These are phyloP conservation scores for Cnidoscolus chayamansa DNA, from an alignment of 441 rosid species.

Conservation along the genomic window DNA sequence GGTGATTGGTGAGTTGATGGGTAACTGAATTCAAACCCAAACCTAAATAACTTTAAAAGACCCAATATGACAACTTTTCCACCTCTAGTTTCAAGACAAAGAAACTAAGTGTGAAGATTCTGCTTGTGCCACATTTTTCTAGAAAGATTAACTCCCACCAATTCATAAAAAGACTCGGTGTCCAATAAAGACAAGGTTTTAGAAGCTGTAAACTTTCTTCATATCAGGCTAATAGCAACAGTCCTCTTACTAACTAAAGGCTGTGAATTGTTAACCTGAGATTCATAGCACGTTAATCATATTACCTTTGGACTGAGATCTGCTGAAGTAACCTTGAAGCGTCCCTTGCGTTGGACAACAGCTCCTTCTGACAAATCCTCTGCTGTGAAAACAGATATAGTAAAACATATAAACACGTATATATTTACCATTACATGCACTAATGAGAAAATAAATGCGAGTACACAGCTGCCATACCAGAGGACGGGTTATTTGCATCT, in stretches of 20 bases:
- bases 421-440: background rate
- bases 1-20: too few relatives aligned
- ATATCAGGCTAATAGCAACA: background rate
- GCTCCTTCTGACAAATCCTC: conserved; percentile 80
- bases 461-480: conserved; percentile 37
- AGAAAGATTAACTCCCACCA: background rate
- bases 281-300: conserved; percentile 15
- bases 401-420: background rate
- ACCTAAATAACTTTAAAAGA: too few relatives aligned
- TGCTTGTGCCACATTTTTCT: background rate
- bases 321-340: conserved; percentile 86
- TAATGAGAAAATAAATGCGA: conserved; percentile 6
- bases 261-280: conserved; percentile 6
- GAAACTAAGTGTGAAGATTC: background rate
- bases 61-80: too few relatives aligned
- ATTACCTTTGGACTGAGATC: conserved; percentile 87
- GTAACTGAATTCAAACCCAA: too few relatives aligned
- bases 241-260: background rate
- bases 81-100: too few relatives aligned
- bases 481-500: conserved; percentile 52
- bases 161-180: background rate
- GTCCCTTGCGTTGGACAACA: conserved; percentile 76
- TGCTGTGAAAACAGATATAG: conserved; percentile 32
- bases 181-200: conserved; percentile 1
- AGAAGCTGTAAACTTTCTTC: background rate